Percentiles rank a stretch among this genome's conserved stretches.
Evolutionary conservation across 2,329 filamentous ascomycete genomes (phyloP).

Genomic region (Penicillium glabrum): DNA sequence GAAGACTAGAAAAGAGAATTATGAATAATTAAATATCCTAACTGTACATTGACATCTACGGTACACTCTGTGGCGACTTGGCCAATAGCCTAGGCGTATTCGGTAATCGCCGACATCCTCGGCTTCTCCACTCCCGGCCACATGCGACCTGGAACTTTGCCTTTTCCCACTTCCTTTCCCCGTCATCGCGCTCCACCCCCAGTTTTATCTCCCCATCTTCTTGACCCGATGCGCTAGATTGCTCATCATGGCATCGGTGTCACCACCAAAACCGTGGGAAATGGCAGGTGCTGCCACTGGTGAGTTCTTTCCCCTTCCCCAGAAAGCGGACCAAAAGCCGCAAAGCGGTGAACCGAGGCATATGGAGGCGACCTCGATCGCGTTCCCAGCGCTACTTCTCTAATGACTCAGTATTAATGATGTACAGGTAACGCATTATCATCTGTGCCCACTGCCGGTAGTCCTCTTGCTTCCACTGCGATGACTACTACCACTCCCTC

Average conservation of each 20-base stretch:
- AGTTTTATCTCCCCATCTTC: conserved; percentile 26
- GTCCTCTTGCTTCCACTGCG: conserved; percentile 31
- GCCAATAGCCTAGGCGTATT: neutral
- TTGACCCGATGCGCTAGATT: conserved; percentile 29
- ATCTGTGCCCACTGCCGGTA: conserved; percentile 21
- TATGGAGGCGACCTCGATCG: neutral
- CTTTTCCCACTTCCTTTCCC: conserved; percentile 12
- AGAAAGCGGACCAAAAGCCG: neutral
- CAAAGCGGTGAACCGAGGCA: conserved; percentile 1
- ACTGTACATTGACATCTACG: too few relatives aligned
- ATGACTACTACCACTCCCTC: conserved; percentile 36
- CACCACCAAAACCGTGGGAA: conserved; percentile 98
- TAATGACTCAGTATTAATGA: neutral
- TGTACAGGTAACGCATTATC: conserved; percentile 28
- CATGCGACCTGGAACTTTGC: conserved; percentile 15
- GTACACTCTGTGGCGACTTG: neutral
- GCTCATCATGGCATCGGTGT: conserved; percentile 59
- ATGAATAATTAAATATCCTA: neutral
- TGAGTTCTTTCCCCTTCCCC: conserved; percentile 37
- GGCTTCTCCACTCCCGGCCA: conserved; percentile 26
- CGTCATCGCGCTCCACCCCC: conserved; percentile 12
- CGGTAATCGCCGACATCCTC: conserved; percentile 26
- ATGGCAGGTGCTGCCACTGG: conserved; percentile 61
- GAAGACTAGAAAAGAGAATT: neutral
- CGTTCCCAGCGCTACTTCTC: neutral